Conservation (phyloP, 148 eudicot species). For the Heliamphora exappendiculata region DNA sequence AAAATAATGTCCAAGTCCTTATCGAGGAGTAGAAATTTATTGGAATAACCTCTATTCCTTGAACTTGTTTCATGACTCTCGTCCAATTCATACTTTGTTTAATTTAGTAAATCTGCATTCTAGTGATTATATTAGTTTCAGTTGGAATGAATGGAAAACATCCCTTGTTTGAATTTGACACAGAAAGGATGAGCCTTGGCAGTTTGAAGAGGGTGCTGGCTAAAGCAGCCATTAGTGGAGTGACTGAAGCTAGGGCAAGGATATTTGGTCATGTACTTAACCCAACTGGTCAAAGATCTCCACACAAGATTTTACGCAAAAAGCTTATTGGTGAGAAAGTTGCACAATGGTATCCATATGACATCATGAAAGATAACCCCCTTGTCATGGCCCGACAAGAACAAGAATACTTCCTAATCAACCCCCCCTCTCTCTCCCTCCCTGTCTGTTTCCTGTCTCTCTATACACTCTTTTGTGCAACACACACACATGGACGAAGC, state of each 20-base stretch:
- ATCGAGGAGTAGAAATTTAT: not conserved
- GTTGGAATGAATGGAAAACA: not conserved
- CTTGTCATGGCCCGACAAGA: constrained; percentile 48
- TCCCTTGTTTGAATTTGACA: not conserved
- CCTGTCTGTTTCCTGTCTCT: not conserved
- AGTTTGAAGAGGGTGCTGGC: constrained; percentile 48
- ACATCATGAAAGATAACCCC: constrained; percentile 66
- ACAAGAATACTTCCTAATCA: constrained; percentile 40
- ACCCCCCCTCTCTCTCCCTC: constrained; percentile 4
- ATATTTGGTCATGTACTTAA: constrained; percentile 84
- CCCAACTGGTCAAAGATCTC: constrained; percentile 59
- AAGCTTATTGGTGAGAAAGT: constrained; percentile 86
- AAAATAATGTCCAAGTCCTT: too few relatives aligned
- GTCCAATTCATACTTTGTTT: not conserved
- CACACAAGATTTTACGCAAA: constrained; percentile 74
- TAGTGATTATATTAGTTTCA: not conserved
- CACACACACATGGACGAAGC: not conserved
- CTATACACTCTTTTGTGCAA: not conserved
- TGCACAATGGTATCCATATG: constrained; percentile 72
- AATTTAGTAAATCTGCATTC: not conserved
- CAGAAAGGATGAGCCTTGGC: constrained; percentile 43
- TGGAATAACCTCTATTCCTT: not conserved
- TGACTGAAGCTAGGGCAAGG: constrained; percentile 65
- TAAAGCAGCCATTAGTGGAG: constrained; percentile 53
- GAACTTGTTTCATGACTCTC: not conserved